Evolutionary conservation across 2,329 filamentous ascomycete genomes (phyloP).

Genomic region (Nannizzia gypsea): DNA sequence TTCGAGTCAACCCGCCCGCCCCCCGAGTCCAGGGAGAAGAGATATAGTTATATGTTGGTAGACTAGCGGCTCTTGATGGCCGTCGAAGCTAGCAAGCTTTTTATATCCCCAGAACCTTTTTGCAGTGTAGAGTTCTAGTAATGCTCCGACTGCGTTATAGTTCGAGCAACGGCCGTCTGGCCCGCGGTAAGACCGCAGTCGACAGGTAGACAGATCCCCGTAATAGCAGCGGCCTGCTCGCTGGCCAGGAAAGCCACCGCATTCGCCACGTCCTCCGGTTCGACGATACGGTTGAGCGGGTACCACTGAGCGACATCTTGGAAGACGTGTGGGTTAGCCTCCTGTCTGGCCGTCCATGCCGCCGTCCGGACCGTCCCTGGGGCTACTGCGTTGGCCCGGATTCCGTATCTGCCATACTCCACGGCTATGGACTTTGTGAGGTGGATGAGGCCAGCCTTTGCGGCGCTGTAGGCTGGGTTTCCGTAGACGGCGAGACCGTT

Average conservation of each 20-base stretch:
- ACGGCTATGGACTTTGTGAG: constrained; percentile 29
- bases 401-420: constrained; percentile 24
- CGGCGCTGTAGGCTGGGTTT: constrained; percentile 26
- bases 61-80: no score
- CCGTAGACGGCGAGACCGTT: constrained; percentile 17
- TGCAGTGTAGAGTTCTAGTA: background rate
- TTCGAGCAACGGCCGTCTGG: constrained; percentile 16
- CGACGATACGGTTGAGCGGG: constrained; percentile 16
- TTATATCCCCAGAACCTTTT: background rate
- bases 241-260: constrained; percentile 18
- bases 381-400: constrained; percentile 32
- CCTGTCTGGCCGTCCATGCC: constrained; percentile 11
- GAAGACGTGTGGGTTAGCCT: constrained; percentile 13
- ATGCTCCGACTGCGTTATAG: constrained; percentile 16
- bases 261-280: constrained; percentile 20
- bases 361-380: constrained; percentile 17
- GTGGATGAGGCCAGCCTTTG: constrained; percentile 32
- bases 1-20: no score
- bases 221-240: constrained; percentile 16
- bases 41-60: no score
- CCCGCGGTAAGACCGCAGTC: constrained; percentile 19
- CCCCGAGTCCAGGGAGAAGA: no score
- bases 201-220: constrained; percentile 18
- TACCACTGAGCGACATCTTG: constrained; percentile 16
- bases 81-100: background rate